These are phyloP conservation scores for Mycena epipterygia DNA, from an alignment of 768 basidiomycete species.

Conservation along the genomic window DNA sequence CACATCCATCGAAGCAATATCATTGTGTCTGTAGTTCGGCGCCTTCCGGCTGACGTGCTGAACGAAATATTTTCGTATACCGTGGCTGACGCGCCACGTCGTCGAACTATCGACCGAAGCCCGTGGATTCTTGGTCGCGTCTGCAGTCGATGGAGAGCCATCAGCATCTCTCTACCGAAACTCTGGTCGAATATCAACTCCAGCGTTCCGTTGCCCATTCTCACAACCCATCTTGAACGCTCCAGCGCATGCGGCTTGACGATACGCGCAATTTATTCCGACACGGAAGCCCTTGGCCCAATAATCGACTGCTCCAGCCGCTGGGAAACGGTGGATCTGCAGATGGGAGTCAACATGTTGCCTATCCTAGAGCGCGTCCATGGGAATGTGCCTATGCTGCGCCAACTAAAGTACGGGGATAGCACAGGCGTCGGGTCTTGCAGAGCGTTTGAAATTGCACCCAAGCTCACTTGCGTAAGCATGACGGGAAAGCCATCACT, in stretches of 20 bases:
- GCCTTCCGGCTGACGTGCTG: neutral
- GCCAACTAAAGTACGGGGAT: conserved; percentile 1
- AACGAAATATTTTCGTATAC: neutral
- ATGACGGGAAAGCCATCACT: neutral
- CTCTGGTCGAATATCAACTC: conserved; percentile 19
- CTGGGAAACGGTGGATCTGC: conserved; percentile 4
- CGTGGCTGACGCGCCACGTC: neutral
- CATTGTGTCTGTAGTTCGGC: neutral
- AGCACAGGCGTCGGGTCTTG: conserved; percentile 1
- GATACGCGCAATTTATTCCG: neutral
- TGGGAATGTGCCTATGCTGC: conserved; percentile 10
- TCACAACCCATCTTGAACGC: conserved; percentile 1
- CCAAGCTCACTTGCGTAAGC: neutral
- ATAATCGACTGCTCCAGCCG: neutral
- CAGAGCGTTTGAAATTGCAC: conserved; percentile 8
- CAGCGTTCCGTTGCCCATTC: neutral
- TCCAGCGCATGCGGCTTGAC: neutral
- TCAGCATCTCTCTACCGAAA: neutral
- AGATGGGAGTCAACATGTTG: neutral
- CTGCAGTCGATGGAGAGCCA: conserved; percentile 15
- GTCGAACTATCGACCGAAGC: neutral
- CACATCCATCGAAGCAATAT: neutral
- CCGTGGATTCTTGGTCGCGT: conserved; percentile 19
- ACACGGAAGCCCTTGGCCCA: neutral
- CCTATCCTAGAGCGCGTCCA: neutral